Conservation (phyloP, 208 protist species). For the Lotmaria passim region DNA sequence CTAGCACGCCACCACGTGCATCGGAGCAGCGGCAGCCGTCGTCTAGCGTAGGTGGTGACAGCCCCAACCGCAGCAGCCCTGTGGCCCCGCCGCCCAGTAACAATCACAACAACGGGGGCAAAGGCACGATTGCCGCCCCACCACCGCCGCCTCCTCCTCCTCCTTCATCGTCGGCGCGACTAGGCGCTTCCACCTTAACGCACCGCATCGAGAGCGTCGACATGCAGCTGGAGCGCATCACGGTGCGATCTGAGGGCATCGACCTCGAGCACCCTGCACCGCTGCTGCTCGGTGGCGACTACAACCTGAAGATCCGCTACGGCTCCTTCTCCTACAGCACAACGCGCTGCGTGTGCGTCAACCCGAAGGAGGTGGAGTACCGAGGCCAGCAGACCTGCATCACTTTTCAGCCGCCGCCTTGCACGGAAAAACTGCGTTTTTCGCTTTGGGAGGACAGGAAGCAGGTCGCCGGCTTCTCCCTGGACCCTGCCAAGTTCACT, state of each 20-base stretch:
- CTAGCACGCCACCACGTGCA: background rate
- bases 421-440: constrained; percentile 73
- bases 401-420: constrained; percentile 16
- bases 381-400: constrained; percentile 46
- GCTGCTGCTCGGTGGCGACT: constrained; percentile 69
- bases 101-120: no score
- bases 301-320: constrained; percentile 78
- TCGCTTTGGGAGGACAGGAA: constrained; percentile 78
- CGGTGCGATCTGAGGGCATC: constrained; percentile 60
- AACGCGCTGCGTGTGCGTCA: constrained; percentile 44
- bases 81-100: background rate
- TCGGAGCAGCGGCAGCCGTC: background rate
- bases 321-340: constrained; percentile 47
- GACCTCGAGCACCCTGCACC: constrained; percentile 63
- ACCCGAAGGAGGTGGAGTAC: constrained; percentile 60
- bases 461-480: constrained; percentile 85
- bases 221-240: constrained; percentile 66
- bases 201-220: constrained; percentile 28
- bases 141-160: background rate
- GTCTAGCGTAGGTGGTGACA: background rate
- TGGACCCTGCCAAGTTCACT: constrained; percentile 76
- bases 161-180: background rate
- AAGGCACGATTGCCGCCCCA: no score
- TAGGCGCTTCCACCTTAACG: background rate
- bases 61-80: background rate